Evolutionary conservation across 306 rosid species (phyloP).

Genomic region (Vachellia pachyceras): DNA sequence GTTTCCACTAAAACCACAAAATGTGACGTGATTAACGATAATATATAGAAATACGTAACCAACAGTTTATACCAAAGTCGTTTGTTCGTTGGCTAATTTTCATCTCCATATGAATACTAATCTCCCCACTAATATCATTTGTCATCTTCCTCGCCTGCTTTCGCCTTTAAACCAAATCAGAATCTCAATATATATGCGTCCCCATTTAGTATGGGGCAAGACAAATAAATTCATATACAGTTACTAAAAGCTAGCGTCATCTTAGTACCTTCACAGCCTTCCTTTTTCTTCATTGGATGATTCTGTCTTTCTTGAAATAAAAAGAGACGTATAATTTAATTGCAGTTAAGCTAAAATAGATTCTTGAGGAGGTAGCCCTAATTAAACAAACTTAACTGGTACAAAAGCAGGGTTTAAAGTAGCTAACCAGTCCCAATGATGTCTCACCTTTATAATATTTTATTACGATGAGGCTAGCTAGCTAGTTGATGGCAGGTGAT

Average conservation of each 20-base stretch:
- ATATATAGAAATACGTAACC: neutral
- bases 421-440: neutral
- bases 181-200: neutral
- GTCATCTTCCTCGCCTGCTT: neutral
- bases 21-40: neutral
- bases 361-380: neutral
- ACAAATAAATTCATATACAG: neutral
- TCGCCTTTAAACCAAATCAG: neutral
- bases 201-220: neutral
- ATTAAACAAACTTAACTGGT: slow-evolving; percentile 25
- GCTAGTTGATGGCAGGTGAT: no score
- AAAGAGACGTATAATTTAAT: neutral
- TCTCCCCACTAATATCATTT: neutral
- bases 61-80: neutral
- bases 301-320: neutral
- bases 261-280: neutral
- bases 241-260: neutral
- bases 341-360: neutral
- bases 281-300: slow-evolving; percentile 3
- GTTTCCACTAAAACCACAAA: neutral
- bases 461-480: no score
- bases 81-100: neutral
- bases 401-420: slow-evolving; percentile 21
- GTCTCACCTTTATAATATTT: no score
- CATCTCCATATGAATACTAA: neutral